Evolutionary conservation across 2,329 filamentous ascomycete species (phyloP).

Genomic region (Xylaria sp.): DNA sequence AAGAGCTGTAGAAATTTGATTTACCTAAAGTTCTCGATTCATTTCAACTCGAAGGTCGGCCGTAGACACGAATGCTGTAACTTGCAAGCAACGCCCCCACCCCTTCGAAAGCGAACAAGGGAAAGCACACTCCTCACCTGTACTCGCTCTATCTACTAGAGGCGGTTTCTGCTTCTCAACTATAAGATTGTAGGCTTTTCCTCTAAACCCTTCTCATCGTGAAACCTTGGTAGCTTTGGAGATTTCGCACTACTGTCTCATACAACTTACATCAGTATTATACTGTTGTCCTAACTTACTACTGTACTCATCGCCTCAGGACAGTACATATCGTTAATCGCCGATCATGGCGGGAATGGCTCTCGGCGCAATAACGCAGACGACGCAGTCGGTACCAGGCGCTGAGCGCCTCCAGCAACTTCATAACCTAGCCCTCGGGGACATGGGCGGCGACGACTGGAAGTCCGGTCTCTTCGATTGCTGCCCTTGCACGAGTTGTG

Average conservation of each 20-base stretch:
- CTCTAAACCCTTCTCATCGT: too few species aligned
- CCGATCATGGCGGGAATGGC: conserved; percentile 5
- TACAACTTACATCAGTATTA: too few species aligned
- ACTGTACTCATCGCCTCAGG: too few species aligned
- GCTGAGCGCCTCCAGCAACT: conserved; percentile 10
- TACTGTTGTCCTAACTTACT: too few species aligned
- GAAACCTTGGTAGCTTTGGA: too few species aligned
- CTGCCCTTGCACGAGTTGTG: conserved; percentile 47
- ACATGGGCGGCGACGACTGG: conserved; percentile 23
- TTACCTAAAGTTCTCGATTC: too few species aligned
- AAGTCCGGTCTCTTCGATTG: conserved; percentile 48
- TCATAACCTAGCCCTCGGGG: conserved; percentile 18
- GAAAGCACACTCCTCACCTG: neutral
- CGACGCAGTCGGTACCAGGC: conserved; percentile 4
- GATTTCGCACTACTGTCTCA: too few species aligned
- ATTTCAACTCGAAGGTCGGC: too few species aligned
- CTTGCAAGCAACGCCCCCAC: neutral
- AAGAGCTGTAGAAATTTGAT: too few species aligned
- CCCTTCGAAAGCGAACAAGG: neutral
- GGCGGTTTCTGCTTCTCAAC: neutral
- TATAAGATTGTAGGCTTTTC: too few species aligned
- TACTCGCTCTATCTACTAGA: neutral
- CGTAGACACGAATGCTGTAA: too few species aligned
- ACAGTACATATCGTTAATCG: neutral
- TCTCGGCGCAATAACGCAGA: neutral